phyloP scores from a whole-genome alignment of 2,329 filamentous ascomycete species.

The Aphanocladium album region DNA sequence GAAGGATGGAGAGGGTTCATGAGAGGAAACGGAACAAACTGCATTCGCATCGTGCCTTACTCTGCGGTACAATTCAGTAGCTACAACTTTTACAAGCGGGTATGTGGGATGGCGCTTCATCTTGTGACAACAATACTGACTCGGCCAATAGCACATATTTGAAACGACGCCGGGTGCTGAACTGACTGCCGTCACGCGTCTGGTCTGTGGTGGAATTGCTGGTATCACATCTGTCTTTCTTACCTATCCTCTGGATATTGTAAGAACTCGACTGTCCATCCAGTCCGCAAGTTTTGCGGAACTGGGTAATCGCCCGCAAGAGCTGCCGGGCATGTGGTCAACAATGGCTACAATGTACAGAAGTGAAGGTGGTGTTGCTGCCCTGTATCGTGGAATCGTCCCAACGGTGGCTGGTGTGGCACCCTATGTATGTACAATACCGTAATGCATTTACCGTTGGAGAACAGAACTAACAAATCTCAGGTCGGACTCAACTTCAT shows the following conservation, averaged over 20 bases:
- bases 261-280: conserved; percentile 91
- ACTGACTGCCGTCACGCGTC: conserved; percentile 66
- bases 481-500: conserved; percentile 96
- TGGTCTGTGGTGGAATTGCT: conserved; percentile 85
- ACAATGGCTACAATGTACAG: conserved; percentile 82
- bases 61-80: conserved; percentile 97
- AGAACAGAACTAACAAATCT: conserved; percentile 14
- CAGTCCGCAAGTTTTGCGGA: conserved; percentile 93
- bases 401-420: conserved; percentile 94
- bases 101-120: conserved; percentile 40
- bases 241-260: conserved; percentile 96
- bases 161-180: conserved; percentile 70
- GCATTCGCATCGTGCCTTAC: conserved; percentile 95
- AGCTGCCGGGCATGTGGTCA: conserved; percentile 87
- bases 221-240: conserved; percentile 93
- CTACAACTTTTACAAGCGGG: conserved; percentile 95
- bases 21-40: conserved; percentile 97
- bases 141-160: conserved; percentile 57
- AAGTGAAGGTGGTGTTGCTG: conserved; percentile 77
- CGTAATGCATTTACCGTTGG: background rate
- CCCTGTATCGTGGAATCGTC: conserved; percentile 90
- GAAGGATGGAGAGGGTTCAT: conserved; percentile 97
- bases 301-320: conserved; percentile 57
- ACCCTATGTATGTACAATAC: conserved; percentile 67
- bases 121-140: conserved; percentile 11